A percentile compares a stretch with the other conserved stretches of the same genome.
Evolutionary conservation across 2,329 filamentous ascomycete genomes (phyloP).

Genomic region (Talaromyces funiculosus): DNA sequence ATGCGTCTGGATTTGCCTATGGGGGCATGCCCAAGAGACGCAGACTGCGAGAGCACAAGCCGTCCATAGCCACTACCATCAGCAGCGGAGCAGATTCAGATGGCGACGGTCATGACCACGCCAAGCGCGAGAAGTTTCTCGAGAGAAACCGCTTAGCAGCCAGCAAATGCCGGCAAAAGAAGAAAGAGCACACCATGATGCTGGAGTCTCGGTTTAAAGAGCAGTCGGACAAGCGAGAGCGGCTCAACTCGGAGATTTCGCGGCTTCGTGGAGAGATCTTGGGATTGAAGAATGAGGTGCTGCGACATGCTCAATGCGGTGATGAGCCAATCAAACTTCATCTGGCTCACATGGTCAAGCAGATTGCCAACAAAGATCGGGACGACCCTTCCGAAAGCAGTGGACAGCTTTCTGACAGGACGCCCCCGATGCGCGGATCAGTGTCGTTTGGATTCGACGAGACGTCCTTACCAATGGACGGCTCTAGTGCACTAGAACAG

Average conservation of each 20-base stretch:
- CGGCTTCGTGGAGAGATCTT: slow-evolving; percentile 34
- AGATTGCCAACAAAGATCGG: slow-evolving; percentile 27
- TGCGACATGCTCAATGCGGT: slow-evolving; percentile 35
- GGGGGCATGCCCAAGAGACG: slow-evolving; percentile 17
- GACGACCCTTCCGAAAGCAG: slow-evolving; percentile 10
- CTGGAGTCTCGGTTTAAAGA: slow-evolving; percentile 42
- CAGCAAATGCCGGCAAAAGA: slow-evolving; percentile 58
- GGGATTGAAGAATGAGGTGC: slow-evolving; percentile 35
- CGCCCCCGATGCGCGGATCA: slow-evolving; percentile 3
- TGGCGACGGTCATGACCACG: slow-evolving; percentile 21
- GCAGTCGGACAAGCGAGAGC: slow-evolving; percentile 29
- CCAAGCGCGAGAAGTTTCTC: slow-evolving; percentile 48
- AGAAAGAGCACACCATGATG: slow-evolving; percentile 52
- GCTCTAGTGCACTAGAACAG: slow-evolving; percentile 22
- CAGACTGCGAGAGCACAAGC: slow-evolving; percentile 17
- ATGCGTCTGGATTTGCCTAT: neutral
- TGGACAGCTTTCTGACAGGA: neutral
- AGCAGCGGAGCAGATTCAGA: slow-evolving; percentile 23
- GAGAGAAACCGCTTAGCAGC: slow-evolving; percentile 57
- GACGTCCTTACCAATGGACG: slow-evolving; percentile 22
- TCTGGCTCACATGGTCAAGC: slow-evolving; percentile 34
- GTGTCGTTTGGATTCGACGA: slow-evolving; percentile 33
- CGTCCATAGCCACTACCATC: slow-evolving; percentile 15
- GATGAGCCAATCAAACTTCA: slow-evolving; percentile 34
- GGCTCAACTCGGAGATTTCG: slow-evolving; percentile 29